Evolutionary conservation across 2,329 filamentous ascomycete species (phyloP).

Genomic region (Ceratocystiopsis sp.): DNA sequence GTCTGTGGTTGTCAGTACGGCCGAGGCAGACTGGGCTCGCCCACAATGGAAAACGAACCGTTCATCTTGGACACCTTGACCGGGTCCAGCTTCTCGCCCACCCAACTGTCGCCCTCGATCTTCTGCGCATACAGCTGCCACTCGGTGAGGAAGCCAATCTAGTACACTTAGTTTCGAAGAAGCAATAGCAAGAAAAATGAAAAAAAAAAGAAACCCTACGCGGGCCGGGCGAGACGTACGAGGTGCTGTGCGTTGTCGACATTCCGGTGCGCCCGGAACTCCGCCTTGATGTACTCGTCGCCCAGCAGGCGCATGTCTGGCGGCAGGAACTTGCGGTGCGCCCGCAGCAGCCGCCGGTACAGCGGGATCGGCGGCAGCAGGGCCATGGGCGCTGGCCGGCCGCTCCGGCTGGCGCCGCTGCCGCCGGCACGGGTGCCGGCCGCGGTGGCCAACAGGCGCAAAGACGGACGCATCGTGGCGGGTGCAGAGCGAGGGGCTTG

Average conservation of each 20-base stretch:
- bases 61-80: slow-evolving; percentile 86
- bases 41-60: slow-evolving; percentile 36
- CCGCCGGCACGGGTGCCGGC: not conserved
- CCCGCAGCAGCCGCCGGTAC: slow-evolving; percentile 73
- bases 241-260: slow-evolving; percentile 87
- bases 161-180: not conserved
- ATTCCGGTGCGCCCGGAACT: slow-evolving; percentile 70
- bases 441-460: slow-evolving; percentile 4
- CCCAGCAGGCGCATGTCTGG: slow-evolving; percentile 64
- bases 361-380: slow-evolving; percentile 76
- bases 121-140: slow-evolving; percentile 94
- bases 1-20: slow-evolving; percentile 34
- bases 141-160: slow-evolving; percentile 92
- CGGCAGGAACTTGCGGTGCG: slow-evolving; percentile 65
- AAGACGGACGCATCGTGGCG: not conserved
- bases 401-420: slow-evolving; percentile 9
- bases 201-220: not conserved
- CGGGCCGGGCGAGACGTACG: slow-evolving; percentile 30
- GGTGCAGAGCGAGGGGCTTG: too few relatives aligned
- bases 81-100: slow-evolving; percentile 67
- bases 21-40: not conserved
- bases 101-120: slow-evolving; percentile 75
- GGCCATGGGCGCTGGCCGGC: slow-evolving; percentile 34
- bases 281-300: slow-evolving; percentile 82
- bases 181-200: not conserved